These are phyloP conservation scores for Aureobasidium mangrovei DNA, from an alignment of 2,329 filamentous ascomycete genomes.

Conservation along the genomic window DNA sequence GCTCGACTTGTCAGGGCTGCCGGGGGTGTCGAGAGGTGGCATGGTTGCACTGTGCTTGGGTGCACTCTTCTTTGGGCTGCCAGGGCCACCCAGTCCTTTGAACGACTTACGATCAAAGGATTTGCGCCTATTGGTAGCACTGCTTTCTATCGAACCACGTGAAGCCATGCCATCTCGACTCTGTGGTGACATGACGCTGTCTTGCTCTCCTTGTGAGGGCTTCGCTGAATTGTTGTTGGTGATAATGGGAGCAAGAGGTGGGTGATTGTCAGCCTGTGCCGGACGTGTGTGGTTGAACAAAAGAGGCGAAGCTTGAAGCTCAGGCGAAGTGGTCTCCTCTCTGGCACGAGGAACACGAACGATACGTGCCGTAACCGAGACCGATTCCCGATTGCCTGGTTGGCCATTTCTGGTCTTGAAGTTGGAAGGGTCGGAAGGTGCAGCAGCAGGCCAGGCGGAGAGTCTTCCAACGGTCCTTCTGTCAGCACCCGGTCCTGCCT, in stretches of 20 bases:
- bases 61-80: constrained; percentile 9
- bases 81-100: constrained; percentile 10
- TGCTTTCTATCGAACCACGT: background rate
- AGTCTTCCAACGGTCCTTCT: background rate
- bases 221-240: background rate
- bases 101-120: constrained; percentile 15
- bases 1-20: constrained; percentile 43
- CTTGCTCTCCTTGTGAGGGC: background rate
- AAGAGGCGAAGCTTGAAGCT: constrained; percentile 49
- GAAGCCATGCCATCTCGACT: constrained; percentile 7
- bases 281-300: constrained; percentile 53
- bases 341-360: constrained; percentile 51
- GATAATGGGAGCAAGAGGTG: background rate
- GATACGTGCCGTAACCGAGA: constrained; percentile 83
- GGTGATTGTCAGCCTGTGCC: constrained; percentile 14
- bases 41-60: constrained; percentile 6
- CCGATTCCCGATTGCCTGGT: constrained; percentile 53
- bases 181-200: constrained; percentile 4
- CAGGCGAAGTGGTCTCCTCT: constrained; percentile 35
- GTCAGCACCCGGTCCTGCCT: background rate
- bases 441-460: constrained; percentile 5
- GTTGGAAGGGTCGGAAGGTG: background rate
- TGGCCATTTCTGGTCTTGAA: background rate
- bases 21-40: constrained; percentile 25
- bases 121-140: constrained; percentile 6